Evolutionary conservation across 768 basidiomycete species (phyloP).

Genomic region (Calvatia gigantea): DNA sequence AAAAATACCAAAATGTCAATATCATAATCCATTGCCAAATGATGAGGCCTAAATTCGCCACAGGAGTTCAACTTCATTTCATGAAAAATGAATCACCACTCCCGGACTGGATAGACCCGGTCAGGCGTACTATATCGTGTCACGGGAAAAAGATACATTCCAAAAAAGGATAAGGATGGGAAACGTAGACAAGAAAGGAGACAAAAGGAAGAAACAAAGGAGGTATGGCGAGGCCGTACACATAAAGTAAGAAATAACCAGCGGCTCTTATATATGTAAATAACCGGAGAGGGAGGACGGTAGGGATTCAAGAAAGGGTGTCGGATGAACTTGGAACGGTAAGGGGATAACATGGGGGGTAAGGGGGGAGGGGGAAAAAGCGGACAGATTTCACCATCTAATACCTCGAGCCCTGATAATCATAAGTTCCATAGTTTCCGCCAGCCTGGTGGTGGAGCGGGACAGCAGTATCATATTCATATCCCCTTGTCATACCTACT

Average conservation of each 20-base stretch:
- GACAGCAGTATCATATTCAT: constrained; percentile 51
- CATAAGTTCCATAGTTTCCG: constrained; percentile 33
- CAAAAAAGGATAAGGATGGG: constrained; percentile 2
- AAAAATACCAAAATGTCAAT: too few species aligned
- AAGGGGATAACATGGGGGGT: constrained; percentile 6
- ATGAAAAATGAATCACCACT: not conserved
- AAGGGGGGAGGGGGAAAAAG: constrained; percentile 1
- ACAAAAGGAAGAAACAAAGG: constrained; percentile 1
- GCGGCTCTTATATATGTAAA: constrained; percentile 21
- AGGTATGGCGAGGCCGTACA: constrained; percentile 18
- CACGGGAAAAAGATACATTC: not conserved
- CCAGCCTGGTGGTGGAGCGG: constrained; percentile 61
- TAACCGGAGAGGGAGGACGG: constrained; percentile 13
- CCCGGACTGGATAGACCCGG: not conserved
- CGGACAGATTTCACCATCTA: constrained; percentile 5
- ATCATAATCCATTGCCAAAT: too few species aligned
- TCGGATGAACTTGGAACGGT: not conserved
- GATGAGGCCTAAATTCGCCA: not conserved
- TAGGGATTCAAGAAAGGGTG: not conserved
- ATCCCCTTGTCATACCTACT: not conserved
- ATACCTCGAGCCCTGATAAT: constrained; percentile 24
- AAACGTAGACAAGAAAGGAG: not conserved
- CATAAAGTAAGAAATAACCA: constrained; percentile 22
- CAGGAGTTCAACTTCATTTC: not conserved
- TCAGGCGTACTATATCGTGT: not conserved